Evolutionary conservation across 192 early-diverging fungal genomes (phyloP), one percentile per base, ranked within the genome.

Genomic region (Gaertneriomyces semiglobifer): DNA sequence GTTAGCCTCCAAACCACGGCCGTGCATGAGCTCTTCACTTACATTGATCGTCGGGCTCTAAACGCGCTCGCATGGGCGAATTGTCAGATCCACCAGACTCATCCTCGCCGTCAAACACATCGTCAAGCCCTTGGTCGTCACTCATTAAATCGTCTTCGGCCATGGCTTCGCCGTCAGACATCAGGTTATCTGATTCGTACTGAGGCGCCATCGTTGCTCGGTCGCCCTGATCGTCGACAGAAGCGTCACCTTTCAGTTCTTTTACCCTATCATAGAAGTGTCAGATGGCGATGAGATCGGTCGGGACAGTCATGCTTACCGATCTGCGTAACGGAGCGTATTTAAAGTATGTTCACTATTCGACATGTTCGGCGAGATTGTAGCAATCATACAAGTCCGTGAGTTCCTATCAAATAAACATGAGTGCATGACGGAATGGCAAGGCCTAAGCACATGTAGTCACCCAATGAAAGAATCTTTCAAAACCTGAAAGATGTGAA

Each of bases 301-400:
- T 45, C 60, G 12, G 4, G 3, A 2, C 25, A 20, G 6, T 20
- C n/a, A 52, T n/a, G 25, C 65, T 9, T 67, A 85, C 84, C 95
- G 84, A 69, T 98, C 96, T 11, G 97, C 93, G 71, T 99, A 99
- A 39, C 95, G 86, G 47, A 99, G 78, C 1, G 97, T 99, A 66
- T 99, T 99, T 18, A 99, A 77, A 0, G 93, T 92, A 71, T 99
- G 93, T 62, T 99, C 97, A 65, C 86, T 90, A 77, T 96, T 99
- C 16, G 88, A 81, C n/a, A 89, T 88, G 46, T 94, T 94, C 14
- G 97, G 95, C 19, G 95, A 95, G 43, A 99, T 88, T 5, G 93
- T 99, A 3, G 97, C 97, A 65, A 99, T 89, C 97, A 99, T 99
- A 71, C 95, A 99, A 0, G 97, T 96, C 10, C 93, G 83, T 25